phyloP scores from a whole-genome alignment of 768 basidiomycete species.

The Kondoa malvinella region DNA sequence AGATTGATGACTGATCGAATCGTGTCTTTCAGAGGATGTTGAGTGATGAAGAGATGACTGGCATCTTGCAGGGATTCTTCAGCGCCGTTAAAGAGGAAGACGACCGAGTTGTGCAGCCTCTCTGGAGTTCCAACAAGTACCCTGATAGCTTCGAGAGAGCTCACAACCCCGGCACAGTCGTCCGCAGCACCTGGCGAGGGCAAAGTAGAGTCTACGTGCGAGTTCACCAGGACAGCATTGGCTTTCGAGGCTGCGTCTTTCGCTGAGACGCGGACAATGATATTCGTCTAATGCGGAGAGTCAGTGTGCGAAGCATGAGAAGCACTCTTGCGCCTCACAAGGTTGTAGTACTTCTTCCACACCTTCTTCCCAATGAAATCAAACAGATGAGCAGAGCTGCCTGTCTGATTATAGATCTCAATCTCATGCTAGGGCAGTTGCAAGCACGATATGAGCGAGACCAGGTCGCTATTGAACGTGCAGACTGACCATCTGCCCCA shows the following conservation, averaged over 20 bases:
- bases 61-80: constrained; percentile 92
- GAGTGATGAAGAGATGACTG: constrained; percentile 80
- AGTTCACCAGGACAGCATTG: constrained; percentile 69
- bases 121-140: constrained; percentile 52
- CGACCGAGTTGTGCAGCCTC: constrained; percentile 56
- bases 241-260: constrained; percentile 48
- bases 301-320: too few relatives aligned
- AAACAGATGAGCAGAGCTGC: constrained; percentile 41
- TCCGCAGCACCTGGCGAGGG: constrained; percentile 72
- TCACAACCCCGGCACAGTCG: constrained; percentile 69
- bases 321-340: too few relatives aligned
- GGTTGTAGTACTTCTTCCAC: constrained; percentile 21
- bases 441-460: too few relatives aligned
- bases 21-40: constrained; percentile 50
- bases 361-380: constrained; percentile 47
- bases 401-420: constrained; percentile 65
- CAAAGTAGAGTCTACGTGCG: constrained; percentile 76
- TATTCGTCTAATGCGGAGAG: constrained; percentile 66
- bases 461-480: constrained; percentile 39
- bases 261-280: constrained; percentile 70
- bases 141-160: constrained; percentile 77
- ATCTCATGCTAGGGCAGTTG: too few relatives aligned
- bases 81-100: constrained; percentile 83
- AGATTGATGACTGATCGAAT: constrained; percentile 77
- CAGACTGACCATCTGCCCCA: constrained; percentile 33